A percentile compares a stretch with the other conserved stretches of the same genome.
Conservation (phyloP, 2,329 filamentous ascomycete species). For the Neofusicoccum umdonicola region DNA sequence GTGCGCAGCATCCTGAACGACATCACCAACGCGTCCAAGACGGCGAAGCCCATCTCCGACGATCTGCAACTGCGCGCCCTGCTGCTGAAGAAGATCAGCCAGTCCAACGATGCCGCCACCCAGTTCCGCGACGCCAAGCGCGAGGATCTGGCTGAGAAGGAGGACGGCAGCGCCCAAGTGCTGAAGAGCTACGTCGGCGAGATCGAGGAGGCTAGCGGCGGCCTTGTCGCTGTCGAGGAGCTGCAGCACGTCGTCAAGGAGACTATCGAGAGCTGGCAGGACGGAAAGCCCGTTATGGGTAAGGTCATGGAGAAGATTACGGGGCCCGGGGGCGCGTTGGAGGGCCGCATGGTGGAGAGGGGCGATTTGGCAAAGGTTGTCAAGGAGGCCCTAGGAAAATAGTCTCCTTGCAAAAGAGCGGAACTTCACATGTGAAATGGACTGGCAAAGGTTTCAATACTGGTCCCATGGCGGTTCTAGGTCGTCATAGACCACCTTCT, state of each 20-base stretch:
- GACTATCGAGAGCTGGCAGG: constrained; percentile 48
- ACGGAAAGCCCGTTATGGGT: constrained; percentile 53
- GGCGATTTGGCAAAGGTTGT: constrained; percentile 60
- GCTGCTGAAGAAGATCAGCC: constrained; percentile 62
- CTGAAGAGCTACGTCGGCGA: constrained; percentile 63
- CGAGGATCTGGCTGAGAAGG: constrained; percentile 68
- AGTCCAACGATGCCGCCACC: constrained; percentile 56
- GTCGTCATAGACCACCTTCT: neutral
- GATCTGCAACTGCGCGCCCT: constrained; percentile 68
- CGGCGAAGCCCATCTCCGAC: constrained; percentile 64
- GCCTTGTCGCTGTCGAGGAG: constrained; percentile 56
- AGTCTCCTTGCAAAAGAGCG: neutral
- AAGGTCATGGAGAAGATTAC: constrained; percentile 60
- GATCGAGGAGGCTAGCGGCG: constrained; percentile 44
- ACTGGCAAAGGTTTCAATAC: neutral
- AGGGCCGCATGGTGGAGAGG: constrained; percentile 64
- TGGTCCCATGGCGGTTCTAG: neutral
- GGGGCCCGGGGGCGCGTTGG: constrained; percentile 46
- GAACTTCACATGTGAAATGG: neutral
- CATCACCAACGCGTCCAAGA: constrained; percentile 74
- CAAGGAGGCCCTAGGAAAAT: constrained; percentile 44
- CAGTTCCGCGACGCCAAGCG: constrained; percentile 66
- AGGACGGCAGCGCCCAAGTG: constrained; percentile 63
- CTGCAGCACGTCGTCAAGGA: constrained; percentile 54
- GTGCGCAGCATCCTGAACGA: constrained; percentile 67